These are phyloP conservation scores for Suillus occidentalis DNA, from an alignment of 768 basidiomycete species.

Conservation along the genomic window DNA sequence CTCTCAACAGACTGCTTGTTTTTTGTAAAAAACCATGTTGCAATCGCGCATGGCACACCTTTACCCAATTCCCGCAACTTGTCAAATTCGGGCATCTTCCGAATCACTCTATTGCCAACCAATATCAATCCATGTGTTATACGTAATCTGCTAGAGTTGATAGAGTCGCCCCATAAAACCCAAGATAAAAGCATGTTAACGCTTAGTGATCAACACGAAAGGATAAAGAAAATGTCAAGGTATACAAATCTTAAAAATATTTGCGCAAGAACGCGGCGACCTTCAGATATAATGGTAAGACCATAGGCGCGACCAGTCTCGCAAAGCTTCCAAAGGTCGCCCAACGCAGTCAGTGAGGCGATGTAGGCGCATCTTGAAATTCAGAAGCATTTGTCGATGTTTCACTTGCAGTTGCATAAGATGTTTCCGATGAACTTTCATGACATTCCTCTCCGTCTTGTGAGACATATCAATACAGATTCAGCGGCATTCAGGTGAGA, in stretches of 20 bases:
- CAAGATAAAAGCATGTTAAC: constrained; percentile 1
- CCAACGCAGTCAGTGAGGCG: constrained; percentile 47
- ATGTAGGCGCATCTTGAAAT: constrained; percentile 17
- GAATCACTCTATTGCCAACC: constrained; percentile 4
- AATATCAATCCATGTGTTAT: neutral
- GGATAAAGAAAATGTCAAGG: constrained; percentile 21
- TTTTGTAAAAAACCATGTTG: neutral
- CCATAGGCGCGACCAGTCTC: constrained; percentile 41
- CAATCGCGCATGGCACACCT: neutral
- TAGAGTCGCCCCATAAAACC: constrained; percentile 7
- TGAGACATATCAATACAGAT: neutral
- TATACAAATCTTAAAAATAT: constrained; percentile 32
- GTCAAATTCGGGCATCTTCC: constrained; percentile 2
- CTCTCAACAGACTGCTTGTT: neutral
- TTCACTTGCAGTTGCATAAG: constrained; percentile 10
- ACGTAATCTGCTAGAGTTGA: neutral
- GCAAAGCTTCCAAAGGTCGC: constrained; percentile 46
- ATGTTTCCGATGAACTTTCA: constrained; percentile 5
- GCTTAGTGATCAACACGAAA: constrained; percentile 24
- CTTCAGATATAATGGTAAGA: constrained; percentile 44
- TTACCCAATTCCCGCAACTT: constrained; percentile 1
- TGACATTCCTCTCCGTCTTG: constrained; percentile 18
- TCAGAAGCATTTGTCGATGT: constrained; percentile 10
- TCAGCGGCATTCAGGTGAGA: neutral
- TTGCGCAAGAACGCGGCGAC: constrained; percentile 49